Percentiles rank a stretch among this genome's conserved stretches.
These are phyloP conservation scores for Entrophospora sp. DNA, from an alignment of 192 early-diverging fungal genomes.

Conservation along the genomic window DNA sequence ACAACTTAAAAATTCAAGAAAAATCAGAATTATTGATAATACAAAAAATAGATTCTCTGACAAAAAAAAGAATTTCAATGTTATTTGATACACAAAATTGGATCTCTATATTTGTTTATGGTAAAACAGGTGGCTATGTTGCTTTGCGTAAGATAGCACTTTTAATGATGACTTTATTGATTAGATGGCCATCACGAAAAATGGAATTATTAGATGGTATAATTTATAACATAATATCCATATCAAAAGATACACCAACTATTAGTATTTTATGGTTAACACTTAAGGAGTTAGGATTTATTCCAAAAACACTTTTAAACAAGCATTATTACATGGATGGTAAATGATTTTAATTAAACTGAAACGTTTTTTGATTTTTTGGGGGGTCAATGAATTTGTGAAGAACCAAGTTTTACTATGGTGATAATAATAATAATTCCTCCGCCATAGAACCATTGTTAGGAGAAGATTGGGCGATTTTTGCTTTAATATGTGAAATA, in stretches of 20 bases:
- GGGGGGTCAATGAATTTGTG: too few species aligned
- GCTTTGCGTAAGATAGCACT: constrained; percentile 29
- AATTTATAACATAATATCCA: constrained; percentile 21
- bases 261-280: neutral
- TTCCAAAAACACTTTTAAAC: too few species aligned
- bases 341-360: too few species aligned
- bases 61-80: constrained; percentile 32
- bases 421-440: too few species aligned
- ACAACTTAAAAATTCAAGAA: neutral
- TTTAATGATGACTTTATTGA: constrained; percentile 47
- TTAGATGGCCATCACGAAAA: constrained; percentile 48
- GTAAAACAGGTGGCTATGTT: neutral
- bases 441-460: too few species aligned
- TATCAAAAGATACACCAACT: neutral
- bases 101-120: constrained; percentile 24
- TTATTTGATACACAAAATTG: constrained; percentile 33
- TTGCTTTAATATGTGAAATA: constrained; percentile 66
- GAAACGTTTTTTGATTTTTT: too few species aligned
- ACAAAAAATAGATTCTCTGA: constrained; percentile 23
- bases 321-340: too few species aligned
- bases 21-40: neutral
- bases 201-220: constrained; percentile 41
- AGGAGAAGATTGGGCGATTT: constrained; percentile 48
- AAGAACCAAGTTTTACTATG: too few species aligned
- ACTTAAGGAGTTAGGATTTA: neutral